Evolutionary conservation across 208 protist species (phyloP), one percentile per base, ranked within the genome.

Genomic region (Strigomonas culicis): DNA sequence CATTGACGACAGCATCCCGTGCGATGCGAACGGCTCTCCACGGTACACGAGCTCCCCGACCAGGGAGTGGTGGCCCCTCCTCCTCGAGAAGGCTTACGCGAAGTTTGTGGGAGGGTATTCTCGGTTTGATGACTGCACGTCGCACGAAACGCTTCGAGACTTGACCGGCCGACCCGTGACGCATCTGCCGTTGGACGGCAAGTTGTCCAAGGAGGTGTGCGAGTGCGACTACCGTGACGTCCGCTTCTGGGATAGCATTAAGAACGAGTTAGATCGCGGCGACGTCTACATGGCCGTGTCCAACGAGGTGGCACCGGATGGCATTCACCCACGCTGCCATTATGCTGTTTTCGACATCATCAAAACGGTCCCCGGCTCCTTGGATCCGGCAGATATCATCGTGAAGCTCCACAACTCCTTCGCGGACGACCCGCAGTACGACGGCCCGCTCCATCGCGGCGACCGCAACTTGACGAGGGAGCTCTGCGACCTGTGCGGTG

Each of bases 81-180:
- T 97, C 36, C 72, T 97, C 47, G 88, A 97, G 75, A 97, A 97
- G 74, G 91, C 91, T 13, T 97, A 97, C 59, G 91, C 91, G 10
- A 97, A 97, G 77, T 94, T 97, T 74, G 80, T 93, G 15, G 86
- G 88, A 53, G 84, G 86, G 34, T 97, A 94, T 74, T 74, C 79
- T 27, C 66, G 77, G 44, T 63, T 97, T n/a, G 75, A 86, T 61
- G 84, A 90, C 65, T 94, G 88, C 68, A 93, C 84, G n/a, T 70
- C 86, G 39, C 77, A 90, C 63, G 88, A 97, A 71, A 92, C 87
- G 36, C 72, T 95, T 46, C 84, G 80, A 2, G 91, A 97, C 68
- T 56, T 97, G 47, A 97, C 91, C 1, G 91, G 91, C 2, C 79
- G 84, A 15, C 88, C 91, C 2, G 91, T 96, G n/a, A 77, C 76